Evolutionary conservation across 306 rosid genomes (phyloP), one percentile per base, ranked within the genome.

Genomic region (cucumber (Cucumis sativus)): DNA sequence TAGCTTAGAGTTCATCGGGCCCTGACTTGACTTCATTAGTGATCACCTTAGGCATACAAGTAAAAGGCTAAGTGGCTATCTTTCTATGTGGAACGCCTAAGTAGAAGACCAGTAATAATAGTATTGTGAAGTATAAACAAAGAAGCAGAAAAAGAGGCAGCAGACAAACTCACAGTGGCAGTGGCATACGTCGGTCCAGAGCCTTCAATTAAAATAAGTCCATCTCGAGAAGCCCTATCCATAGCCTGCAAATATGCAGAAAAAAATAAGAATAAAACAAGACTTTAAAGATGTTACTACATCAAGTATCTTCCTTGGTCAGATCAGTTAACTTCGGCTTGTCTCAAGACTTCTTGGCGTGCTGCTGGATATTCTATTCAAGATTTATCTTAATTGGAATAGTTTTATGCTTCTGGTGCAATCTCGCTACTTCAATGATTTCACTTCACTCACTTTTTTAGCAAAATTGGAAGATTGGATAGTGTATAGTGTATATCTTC

Each of bases 111-210:
- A 67, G 33, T 66, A 65, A 67, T 41, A 67, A 57, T 51, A 51
- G 74, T 17, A 43, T 5, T 5, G 37, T 14, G 33, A 6, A 39
- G 23, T 58, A 20, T 49, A 79, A 13, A 74, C 77, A 83, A 66
- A 63, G 79, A 55, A 73, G 25, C 18, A 76, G 18, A 77, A 63
- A 66, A 45, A 23, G 18, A 66, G 30, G 52, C 77, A 64, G 63
- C n/a, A 64, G 82, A 59, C 60, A 66, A 56, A 82, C 90, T 81
- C 81, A 91, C 98, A 64, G 93, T 84, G 75, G 87, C 85, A 81
- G 98, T 94, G 73, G 97, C 98, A 85, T 94, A 94, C 76, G 98
- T 94, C 76, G 97, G 97, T 80, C 96, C 98, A 54, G 98, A 86
- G 59, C 90, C 91, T 45, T 94, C 97, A 78, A 92, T 79, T 23